Conservation (phyloP, 2,329 filamentous ascomycete species). For the Diplodia corticola region DNA sequence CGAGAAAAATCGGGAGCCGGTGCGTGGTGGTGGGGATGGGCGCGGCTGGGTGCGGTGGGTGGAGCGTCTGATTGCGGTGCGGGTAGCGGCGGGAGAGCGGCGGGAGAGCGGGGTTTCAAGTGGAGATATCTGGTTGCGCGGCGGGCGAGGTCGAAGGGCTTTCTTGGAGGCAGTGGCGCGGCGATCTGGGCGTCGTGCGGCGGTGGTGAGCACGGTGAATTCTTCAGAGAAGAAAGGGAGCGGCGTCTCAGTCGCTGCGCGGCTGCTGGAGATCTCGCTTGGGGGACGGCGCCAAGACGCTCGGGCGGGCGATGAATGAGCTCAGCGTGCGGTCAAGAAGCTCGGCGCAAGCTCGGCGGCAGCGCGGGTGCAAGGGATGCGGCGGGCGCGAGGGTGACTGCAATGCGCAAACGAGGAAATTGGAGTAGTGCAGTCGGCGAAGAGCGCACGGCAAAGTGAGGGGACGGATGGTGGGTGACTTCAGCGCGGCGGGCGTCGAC, state of each 20-base stretch:
- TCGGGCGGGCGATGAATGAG: slow-evolving; percentile 16
- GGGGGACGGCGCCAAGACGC: slow-evolving; percentile 20
- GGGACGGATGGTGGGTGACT: background rate
- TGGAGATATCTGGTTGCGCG: background rate
- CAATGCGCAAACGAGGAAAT: background rate
- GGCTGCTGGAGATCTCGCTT: slow-evolving; percentile 23
- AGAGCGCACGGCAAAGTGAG: background rate
- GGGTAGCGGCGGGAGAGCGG: slow-evolving; percentile 17
- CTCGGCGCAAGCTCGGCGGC: slow-evolving; percentile 1
- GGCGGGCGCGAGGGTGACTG: background rate
- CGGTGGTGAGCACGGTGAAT: slow-evolving; percentile 12
- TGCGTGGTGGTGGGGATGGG: slow-evolving; percentile 21
- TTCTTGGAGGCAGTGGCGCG: background rate
- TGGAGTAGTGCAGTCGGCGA: background rate
- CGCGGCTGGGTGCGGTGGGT: slow-evolving; percentile 6
- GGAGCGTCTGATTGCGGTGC: slow-evolving; percentile 11
- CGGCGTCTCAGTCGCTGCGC: slow-evolving; percentile 17
- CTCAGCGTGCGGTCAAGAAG: slow-evolving; percentile 15
- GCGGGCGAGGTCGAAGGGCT: slow-evolving; percentile 1
- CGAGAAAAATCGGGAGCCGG: slow-evolving; percentile 35
- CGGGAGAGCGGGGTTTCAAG: no score
- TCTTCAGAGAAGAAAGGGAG: slow-evolving; percentile 21
- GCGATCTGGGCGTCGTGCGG: slow-evolving; percentile 18
- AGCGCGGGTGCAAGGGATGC: slow-evolving; percentile 12
- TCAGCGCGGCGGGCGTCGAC: slow-evolving; percentile 10